Conservation (phyloP, 2,329 filamentous ascomycete genomes). For the Fusarium pseudograminearum region DNA sequence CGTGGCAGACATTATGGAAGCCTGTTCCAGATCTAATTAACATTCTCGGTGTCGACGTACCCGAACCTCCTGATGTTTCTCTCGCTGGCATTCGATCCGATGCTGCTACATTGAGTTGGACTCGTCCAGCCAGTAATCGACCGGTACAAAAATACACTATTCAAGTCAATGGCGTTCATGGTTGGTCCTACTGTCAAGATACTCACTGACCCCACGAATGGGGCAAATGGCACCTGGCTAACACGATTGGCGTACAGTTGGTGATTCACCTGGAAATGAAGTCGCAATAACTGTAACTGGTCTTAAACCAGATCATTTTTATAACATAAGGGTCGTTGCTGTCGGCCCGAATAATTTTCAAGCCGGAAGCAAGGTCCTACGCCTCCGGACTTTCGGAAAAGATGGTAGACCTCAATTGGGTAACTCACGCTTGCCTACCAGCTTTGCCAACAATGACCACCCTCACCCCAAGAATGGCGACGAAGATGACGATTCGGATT, state of each 20-base stretch:
- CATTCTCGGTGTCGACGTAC: constrained; percentile 93
- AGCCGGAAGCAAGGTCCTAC: constrained; percentile 85
- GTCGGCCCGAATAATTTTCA: constrained; percentile 94
- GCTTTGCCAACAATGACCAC: constrained; percentile 66
- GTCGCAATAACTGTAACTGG: constrained; percentile 87
- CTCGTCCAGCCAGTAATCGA: constrained; percentile 72
- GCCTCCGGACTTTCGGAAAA: constrained; percentile 79
- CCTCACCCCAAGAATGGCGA: constrained; percentile 56
- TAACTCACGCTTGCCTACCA: constrained; percentile 67
- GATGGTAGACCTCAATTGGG: constrained; percentile 73
- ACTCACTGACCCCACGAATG: not conserved
- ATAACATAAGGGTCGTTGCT: constrained; percentile 92
- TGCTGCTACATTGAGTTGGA: constrained; percentile 92
- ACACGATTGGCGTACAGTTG: constrained; percentile 66
- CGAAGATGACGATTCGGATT: constrained; percentile 60
- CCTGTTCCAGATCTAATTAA: constrained; percentile 91
- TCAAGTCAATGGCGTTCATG: constrained; percentile 92
- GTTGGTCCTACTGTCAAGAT: constrained; percentile 61
- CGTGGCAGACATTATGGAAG: constrained; percentile 89
- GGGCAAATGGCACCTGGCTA: constrained; percentile 20
- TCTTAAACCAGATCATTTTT: constrained; percentile 86
- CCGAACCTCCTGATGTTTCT: constrained; percentile 87
- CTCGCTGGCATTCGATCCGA: constrained; percentile 89
- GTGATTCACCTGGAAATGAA: constrained; percentile 73
- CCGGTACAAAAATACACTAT: constrained; percentile 89